Percentiles rank a stretch among this genome's conserved stretches.
phyloP scores from a whole-genome alignment of 305 asterid genomes.

The Fraxinus greggii region DNA sequence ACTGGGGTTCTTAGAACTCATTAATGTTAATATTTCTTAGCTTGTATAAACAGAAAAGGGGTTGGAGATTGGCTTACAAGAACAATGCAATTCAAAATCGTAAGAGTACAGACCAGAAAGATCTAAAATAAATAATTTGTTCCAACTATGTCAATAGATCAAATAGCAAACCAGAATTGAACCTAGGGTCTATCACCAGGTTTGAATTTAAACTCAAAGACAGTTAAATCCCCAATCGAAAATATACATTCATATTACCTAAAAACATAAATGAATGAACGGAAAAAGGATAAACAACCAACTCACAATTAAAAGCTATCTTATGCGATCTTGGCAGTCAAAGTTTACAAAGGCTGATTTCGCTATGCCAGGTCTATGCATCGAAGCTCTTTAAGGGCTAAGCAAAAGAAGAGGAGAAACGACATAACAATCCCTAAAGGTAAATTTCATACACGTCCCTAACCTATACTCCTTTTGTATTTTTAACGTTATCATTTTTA shows the following conservation, averaged over 20 bases:
- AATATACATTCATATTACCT: neutral
- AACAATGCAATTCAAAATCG: neutral
- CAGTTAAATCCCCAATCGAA: constrained; percentile 8
- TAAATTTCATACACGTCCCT: neutral
- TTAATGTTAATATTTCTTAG: neutral
- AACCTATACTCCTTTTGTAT: neutral
- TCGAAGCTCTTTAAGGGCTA: neutral
- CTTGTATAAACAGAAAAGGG: neutral
- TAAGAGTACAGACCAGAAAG: neutral
- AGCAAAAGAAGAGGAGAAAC: neutral
- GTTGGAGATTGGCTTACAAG: neutral
- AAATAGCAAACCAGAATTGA: neutral
- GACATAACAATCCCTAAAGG: neutral
- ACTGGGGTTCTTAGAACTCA: neutral
- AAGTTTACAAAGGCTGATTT: neutral
- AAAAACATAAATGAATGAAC: neutral
- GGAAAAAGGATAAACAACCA: neutral
- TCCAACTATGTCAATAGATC: neutral
- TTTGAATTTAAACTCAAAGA: neutral
- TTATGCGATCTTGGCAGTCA: neutral
- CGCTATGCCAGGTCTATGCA: neutral
- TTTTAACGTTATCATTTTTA: neutral
- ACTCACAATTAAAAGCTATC: neutral
- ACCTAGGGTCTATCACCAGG: neutral
- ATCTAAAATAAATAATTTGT: neutral